Evolutionary conservation across 495 filamentous ascomycete species (phyloP), one percentile per base, ranked within the genome.

Genomic region (Neurospora terricola): DNA sequence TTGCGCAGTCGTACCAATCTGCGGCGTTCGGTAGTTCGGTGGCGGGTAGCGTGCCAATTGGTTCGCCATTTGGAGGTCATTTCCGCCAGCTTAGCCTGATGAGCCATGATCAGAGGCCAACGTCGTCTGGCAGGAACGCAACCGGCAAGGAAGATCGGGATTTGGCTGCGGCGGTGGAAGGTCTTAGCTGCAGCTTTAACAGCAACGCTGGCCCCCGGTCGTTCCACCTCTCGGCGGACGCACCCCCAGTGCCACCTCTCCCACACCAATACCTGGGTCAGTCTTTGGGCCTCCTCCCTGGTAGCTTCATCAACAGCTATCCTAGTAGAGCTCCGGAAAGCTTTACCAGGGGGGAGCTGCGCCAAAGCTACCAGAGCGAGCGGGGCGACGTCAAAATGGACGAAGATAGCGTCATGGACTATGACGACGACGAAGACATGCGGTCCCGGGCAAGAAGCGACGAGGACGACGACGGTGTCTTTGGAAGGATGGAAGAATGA

Each of bases 401-500:
- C 71, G 88, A 89, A 48, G 87, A 90, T 23, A 89, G 89, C 72
- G 84, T 88, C 76, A 89, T 90, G 75, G 92, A 91, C 72, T 66
- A 66, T 66, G 93, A 96, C 70, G 94, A 97, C 72, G 92, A 95
- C 43, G 91, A 90, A 73, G 90, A 93, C 72, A 86, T 85, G 76
- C 87, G 85, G 42, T 86, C 84, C 54, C 84, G 88, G 21, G 87
- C 86, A 10, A 88, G 90, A 37, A 90, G 88, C 75, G 93, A 96
- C 78, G 95, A 98, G 76, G 94, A 97, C 69, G 95, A 98, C 71
- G 96, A 97, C 74, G 94, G 93, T 73, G 84, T 99, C 70, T 99
- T 99, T 85, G 96, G 96, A 30, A 89, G 88, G 73, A 98, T 98
- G 95, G 96, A 99, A 79, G 94, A 96, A 82, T 97, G 70, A 78